Evolutionary conservation across 208 protist species (phyloP).

Genomic region (Leishmania guyanensis): DNA sequence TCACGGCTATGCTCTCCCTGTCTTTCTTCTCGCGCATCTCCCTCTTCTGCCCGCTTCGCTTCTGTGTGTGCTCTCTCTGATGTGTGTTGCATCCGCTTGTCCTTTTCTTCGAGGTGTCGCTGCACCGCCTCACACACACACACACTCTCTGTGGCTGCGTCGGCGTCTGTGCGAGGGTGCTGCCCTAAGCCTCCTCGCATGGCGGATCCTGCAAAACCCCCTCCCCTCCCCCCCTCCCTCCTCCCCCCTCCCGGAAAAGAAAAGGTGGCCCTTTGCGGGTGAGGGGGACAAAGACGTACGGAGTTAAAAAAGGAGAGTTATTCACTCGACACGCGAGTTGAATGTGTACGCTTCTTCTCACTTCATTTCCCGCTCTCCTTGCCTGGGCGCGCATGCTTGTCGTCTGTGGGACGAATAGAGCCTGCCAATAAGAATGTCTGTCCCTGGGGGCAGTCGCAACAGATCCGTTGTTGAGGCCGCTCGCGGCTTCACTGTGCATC

Average conservation of each 20-base stretch:
- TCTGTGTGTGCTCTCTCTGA: background rate
- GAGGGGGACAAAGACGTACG: background rate
- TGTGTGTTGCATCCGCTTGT: background rate
- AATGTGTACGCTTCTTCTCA: background rate
- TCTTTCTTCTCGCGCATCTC: background rate
- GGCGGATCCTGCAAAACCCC: background rate
- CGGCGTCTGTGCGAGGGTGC: background rate
- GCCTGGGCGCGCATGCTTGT: no score
- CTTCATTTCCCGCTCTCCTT: background rate
- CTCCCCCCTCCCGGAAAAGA: background rate
- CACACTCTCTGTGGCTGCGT: background rate
- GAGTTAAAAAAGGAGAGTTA: background rate
- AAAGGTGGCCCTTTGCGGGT: background rate
- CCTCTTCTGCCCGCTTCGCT: background rate
- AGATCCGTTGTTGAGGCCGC: background rate
- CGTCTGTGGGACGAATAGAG: background rate
- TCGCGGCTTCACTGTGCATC: conserved; percentile 9
- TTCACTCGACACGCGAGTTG: background rate
- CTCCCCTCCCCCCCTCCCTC: background rate
- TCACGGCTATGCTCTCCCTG: background rate
- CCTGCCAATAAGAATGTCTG: background rate
- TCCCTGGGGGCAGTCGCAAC: background rate
- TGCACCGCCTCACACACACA: background rate
- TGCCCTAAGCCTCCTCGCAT: background rate
- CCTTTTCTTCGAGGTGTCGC: background rate